These are phyloP conservation scores for Starmerella kuoi DNA, from an alignment of 805 yeast species.

Conservation along the genomic window DNA sequence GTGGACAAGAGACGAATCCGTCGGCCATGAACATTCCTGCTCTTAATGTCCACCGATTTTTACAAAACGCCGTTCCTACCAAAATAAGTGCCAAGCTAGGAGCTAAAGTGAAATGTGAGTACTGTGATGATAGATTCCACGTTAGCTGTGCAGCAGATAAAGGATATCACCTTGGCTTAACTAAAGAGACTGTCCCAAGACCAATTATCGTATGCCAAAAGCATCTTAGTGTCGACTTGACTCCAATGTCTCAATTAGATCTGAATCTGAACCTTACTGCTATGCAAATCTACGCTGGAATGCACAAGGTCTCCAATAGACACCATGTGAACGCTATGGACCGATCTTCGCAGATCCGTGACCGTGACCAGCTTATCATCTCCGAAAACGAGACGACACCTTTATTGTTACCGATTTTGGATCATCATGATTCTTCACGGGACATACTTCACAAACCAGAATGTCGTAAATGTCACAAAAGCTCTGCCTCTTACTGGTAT, in stretches of 20 bases:
- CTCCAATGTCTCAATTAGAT: constrained; percentile 24
- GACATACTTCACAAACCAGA: background rate
- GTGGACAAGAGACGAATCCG: too few relatives aligned
- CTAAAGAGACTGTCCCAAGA: constrained; percentile 14
- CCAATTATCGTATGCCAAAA: constrained; percentile 27
- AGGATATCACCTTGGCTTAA: constrained; percentile 15
- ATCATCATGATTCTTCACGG: background rate
- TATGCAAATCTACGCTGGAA: constrained; percentile 25
- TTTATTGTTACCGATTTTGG: background rate
- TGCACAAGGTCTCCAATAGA: constrained; percentile 19
- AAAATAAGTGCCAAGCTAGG: too few relatives aligned
- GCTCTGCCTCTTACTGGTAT: constrained; percentile 1
- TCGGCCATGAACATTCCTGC: too few relatives aligned
- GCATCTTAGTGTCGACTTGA: constrained; percentile 20
- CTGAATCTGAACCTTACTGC: constrained; percentile 21
- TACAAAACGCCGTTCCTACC: too few relatives aligned
- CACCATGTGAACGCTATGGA: background rate
- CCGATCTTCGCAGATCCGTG: background rate
- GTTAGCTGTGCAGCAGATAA: constrained; percentile 44
- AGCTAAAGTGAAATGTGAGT: constrained; percentile 12
- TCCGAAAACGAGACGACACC: background rate
- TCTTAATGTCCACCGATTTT: too few relatives aligned
- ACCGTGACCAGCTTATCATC: background rate
- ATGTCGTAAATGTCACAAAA: background rate
- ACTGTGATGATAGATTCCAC: constrained; percentile 29